These are phyloP conservation scores for Lagerstroemia speciosa DNA, from an alignment of 345 rosid genomes.

Conservation along the genomic window DNA sequence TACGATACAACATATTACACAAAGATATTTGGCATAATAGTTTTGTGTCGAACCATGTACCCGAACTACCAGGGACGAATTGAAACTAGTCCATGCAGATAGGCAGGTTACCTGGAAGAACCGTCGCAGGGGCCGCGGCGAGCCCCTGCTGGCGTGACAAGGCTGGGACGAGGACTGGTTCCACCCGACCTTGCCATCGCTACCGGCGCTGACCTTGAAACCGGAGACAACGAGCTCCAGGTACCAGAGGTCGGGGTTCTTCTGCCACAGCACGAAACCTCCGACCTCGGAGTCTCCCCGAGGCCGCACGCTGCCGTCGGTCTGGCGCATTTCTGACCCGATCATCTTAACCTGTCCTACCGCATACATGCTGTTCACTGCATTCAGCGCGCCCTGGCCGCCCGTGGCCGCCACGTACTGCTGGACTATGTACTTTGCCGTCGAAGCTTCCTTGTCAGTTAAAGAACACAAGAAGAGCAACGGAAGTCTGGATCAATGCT, in stretches of 20 bases:
- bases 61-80: no score
- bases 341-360: slow-evolving; percentile 85
- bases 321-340: slow-evolving; percentile 63
- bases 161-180: slow-evolving; percentile 83
- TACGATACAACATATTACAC: no score
- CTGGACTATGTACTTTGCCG: slow-evolving; percentile 77
- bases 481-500: not conserved
- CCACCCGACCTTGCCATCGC: slow-evolving; percentile 89
- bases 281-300: slow-evolving; percentile 62
- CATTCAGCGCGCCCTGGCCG: slow-evolving; percentile 47
- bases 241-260: slow-evolving; percentile 85
- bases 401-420: slow-evolving; percentile 86
- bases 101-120: slow-evolving; percentile 73
- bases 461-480: not conserved
- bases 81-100: no score
- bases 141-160: slow-evolving; percentile 67
- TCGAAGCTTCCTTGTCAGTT: slow-evolving; percentile 53
- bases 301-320: slow-evolving; percentile 35
- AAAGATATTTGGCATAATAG: no score
- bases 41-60: no score
- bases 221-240: slow-evolving; percentile 80
- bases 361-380: slow-evolving; percentile 67
- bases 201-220: slow-evolving; percentile 80
- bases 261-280: slow-evolving; percentile 87
- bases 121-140: slow-evolving; percentile 79